These are phyloP conservation scores for Akanthomyces uredinophilus DNA, from an alignment of 2,329 filamentous ascomycete genomes.

Conservation along the genomic window DNA sequence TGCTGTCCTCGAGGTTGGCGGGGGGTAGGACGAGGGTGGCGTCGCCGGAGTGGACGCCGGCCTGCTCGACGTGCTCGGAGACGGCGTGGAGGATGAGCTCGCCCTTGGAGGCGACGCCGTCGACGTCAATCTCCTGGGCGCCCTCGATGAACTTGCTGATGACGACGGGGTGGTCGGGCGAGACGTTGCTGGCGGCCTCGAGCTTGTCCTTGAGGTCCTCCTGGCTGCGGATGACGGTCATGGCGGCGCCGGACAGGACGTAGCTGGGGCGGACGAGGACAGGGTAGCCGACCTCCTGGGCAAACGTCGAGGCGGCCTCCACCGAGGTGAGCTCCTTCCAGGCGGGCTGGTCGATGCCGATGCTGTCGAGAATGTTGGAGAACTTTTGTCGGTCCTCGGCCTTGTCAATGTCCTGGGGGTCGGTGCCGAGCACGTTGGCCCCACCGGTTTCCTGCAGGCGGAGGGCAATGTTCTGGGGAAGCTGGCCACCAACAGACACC, in stretches of 20 bases:
- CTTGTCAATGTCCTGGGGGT: conserved; percentile 93
- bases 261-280: conserved; percentile 93
- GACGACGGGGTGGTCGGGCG: conserved; percentile 94
- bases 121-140: conserved; percentile 92
- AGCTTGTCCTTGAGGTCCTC: conserved; percentile 94
- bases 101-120: conserved; percentile 82
- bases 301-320: conserved; percentile 80
- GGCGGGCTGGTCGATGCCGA: conserved; percentile 91
- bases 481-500: conserved; percentile 91
- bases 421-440: conserved; percentile 85
- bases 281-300: conserved; percentile 80
- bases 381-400: conserved; percentile 98
- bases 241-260: conserved; percentile 93
- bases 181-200: conserved; percentile 81
- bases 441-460: conserved; percentile 86
- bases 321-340: conserved; percentile 97
- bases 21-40: conserved; percentile 92
- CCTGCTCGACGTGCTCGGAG: conserved; percentile 93
- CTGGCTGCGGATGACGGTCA: conserved; percentile 90
- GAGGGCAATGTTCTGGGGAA: conserved; percentile 95
- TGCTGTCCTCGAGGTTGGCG: conserved; percentile 66
- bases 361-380: conserved; percentile 93
- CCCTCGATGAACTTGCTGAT: conserved; percentile 98
- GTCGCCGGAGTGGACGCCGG: conserved; percentile 96
- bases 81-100: conserved; percentile 87